Evolutionary conservation across 1,284 basidiomycete genomes (phyloP).

Genomic region (Trametes polyzona): DNA sequence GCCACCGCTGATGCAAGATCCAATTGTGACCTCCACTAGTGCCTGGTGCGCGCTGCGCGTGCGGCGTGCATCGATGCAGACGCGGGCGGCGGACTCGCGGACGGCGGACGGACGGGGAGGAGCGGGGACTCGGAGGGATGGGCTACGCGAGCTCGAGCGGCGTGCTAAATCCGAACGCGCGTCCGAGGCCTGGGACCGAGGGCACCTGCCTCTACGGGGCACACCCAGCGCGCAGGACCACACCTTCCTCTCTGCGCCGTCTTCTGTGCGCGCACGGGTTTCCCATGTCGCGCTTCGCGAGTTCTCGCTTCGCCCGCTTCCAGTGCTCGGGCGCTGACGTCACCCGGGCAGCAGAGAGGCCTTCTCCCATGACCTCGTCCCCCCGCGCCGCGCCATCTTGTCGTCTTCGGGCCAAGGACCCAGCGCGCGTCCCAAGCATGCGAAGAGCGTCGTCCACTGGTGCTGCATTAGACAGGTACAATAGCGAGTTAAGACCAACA

Average conservation of each 20-base stretch:
- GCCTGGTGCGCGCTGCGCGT: no score
- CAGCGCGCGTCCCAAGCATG: not conserved
- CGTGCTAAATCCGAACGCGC: not conserved
- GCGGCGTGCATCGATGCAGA: no score
- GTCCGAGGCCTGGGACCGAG: not conserved
- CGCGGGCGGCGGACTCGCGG: no score
- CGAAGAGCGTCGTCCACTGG: constrained; percentile 6
- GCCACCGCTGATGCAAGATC: no score
- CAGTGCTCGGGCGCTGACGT: not conserved
- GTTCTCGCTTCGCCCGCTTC: constrained; percentile 1
- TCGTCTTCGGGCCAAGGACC: not conserved
- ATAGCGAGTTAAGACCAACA: constrained; percentile 21
- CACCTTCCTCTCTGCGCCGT: no score
- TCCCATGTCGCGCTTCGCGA: not conserved
- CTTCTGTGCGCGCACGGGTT: not conserved
- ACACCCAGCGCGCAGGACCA: no score
- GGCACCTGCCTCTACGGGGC: no score
- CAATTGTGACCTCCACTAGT: no score
- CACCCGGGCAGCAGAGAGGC: not conserved
- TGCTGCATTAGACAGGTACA: constrained; percentile 23
- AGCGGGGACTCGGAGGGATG: not conserved
- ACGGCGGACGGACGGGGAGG: not conserved
- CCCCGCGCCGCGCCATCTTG: not conserved
- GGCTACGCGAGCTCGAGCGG: not conserved
- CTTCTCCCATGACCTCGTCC: constrained; percentile 9